A percentile compares a stretch with the other conserved stretches of the same genome.
Conservation (phyloP, 2,329 filamentous ascomycete genomes). For the Colletotrichum sp. region DNA sequence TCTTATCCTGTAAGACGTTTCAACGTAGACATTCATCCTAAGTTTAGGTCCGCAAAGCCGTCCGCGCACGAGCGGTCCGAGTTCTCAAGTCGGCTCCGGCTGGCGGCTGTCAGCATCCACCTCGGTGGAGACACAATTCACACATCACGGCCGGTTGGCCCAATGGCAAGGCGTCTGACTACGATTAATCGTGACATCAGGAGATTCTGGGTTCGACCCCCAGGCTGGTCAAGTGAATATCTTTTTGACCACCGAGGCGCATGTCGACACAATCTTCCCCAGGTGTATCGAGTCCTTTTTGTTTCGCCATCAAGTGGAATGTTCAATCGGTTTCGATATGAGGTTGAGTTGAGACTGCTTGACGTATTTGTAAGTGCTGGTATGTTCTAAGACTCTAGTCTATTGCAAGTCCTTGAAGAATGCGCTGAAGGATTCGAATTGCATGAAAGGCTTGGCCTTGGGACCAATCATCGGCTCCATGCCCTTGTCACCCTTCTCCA, state of each 20-base stretch:
- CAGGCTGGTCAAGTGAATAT: conserved; percentile 7
- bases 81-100: background rate
- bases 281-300: background rate
- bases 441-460: conserved; percentile 5
- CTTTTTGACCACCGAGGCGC: background rate
- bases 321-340: background rate
- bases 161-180: conserved; percentile 49
- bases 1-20: background rate
- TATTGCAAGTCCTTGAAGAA: background rate
- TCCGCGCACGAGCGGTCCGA: background rate
- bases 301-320: background rate
- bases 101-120: fast-evolving
- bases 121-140: background rate
- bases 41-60: background rate
- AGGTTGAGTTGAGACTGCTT: background rate
- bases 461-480: conserved; percentile 33
- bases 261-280: background rate
- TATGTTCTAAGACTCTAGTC: background rate
- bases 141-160: conserved; percentile 27
- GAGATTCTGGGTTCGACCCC: conserved; percentile 21
- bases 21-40: background rate
- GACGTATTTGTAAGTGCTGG: background rate
- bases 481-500: conserved; percentile 53
- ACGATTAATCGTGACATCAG: conserved; percentile 27
- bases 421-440: background rate